A percentile compares a stretch with the other conserved stretches of the same genome.
phyloP scores from a whole-genome alignment of 768 basidiomycete species.

The Leccinellum rugosiceps region DNA sequence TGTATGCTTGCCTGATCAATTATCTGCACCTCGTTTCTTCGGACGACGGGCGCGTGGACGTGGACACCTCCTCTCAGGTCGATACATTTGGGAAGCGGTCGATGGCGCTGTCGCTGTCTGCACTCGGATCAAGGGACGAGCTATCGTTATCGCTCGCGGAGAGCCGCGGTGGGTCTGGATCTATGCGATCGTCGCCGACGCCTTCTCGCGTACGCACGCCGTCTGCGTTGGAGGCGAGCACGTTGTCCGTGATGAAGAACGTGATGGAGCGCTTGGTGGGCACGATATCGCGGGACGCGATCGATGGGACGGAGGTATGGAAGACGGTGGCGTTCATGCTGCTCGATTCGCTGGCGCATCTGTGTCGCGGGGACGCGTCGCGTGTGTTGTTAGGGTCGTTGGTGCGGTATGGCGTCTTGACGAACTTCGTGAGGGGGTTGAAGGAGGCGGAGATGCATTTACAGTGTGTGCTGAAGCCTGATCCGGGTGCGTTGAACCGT shows the following conservation, averaged over 20 bases:
- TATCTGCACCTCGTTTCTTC: conserved; percentile 67
- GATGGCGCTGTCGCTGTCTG: conserved; percentile 34
- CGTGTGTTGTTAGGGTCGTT: conserved; percentile 57
- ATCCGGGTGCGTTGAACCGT: conserved; percentile 65
- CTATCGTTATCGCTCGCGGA: conserved; percentile 35
- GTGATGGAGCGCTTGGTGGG: conserved; percentile 70
- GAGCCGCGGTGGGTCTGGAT: conserved; percentile 32
- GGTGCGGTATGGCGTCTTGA: conserved; percentile 70
- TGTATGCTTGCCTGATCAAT: conserved; percentile 90
- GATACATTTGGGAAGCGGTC: conserved; percentile 26
- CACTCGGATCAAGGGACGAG: conserved; percentile 38
- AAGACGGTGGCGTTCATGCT: conserved; percentile 93
- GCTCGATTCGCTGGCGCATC: conserved; percentile 73
- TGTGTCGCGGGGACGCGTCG: conserved; percentile 69
- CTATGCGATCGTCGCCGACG: conserved; percentile 12
- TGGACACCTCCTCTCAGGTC: conserved; percentile 6
- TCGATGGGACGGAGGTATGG: conserved; percentile 96
- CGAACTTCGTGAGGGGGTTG: conserved; percentile 77
- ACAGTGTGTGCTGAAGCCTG: conserved; percentile 76
- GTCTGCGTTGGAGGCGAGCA: conserved; percentile 50
- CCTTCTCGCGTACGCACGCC: conserved; percentile 6
- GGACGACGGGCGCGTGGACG: conserved; percentile 14
- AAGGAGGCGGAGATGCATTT: conserved; percentile 79
- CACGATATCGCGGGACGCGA: conserved; percentile 82
- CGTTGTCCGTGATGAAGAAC: conserved; percentile 62